These are phyloP conservation scores for Termitomyces sp. DNA, from an alignment of 768 basidiomycete genomes.

Conservation along the genomic window DNA sequence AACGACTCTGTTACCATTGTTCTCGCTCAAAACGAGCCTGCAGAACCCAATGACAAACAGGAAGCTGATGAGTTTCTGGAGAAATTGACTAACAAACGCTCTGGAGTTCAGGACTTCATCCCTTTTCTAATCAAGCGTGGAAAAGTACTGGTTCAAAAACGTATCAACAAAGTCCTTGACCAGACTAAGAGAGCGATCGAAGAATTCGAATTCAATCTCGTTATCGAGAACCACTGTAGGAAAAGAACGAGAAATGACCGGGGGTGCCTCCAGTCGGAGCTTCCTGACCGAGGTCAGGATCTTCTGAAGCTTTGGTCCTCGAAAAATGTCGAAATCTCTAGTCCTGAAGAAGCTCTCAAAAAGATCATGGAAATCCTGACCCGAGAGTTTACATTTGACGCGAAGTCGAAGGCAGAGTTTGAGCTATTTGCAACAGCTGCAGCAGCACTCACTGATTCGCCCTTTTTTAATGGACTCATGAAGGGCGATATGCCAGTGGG, in stretches of 20 bases:
- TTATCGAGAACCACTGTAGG: background rate
- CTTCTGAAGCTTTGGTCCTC: background rate
- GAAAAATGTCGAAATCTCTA: background rate
- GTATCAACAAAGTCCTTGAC: background rate
- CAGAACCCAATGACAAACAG: too few species aligned
- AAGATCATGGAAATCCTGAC: background rate
- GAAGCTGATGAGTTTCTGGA: too few species aligned
- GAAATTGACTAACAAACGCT: too few species aligned
- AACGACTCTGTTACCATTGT: too few species aligned
- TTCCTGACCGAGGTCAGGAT: too few species aligned
- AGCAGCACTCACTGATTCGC: background rate
- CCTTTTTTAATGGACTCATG: background rate
- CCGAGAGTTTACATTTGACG: background rate
- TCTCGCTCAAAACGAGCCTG: too few species aligned
- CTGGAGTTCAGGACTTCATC: too few species aligned
- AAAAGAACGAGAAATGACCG: too few species aligned
- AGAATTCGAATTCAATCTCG: background rate
- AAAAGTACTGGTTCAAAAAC: background rate
- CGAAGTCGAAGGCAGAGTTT: background rate
- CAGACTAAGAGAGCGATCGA: background rate
- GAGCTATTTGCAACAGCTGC: background rate
- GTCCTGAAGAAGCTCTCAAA: background rate
- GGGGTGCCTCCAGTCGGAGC: background rate
- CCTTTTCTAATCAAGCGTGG: background rate
- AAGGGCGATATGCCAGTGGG: too few species aligned